Conservation (phyloP, 2,329 filamentous ascomycete species). For the Aureobasidium melanogenum region DNA sequence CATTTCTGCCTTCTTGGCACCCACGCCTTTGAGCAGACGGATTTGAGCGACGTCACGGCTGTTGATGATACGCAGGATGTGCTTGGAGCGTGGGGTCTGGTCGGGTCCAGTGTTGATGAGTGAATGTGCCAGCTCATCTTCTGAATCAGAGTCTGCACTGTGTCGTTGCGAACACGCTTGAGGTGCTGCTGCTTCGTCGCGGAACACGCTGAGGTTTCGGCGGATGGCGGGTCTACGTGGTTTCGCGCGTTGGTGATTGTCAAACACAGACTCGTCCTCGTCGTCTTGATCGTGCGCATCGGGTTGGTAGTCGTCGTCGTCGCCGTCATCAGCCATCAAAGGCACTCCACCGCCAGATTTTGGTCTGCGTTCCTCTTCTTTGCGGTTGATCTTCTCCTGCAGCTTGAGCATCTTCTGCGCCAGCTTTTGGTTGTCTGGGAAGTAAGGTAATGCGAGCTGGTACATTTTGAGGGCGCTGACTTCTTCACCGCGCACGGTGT, state of each 20-base stretch:
- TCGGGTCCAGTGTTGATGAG: slow-evolving; percentile 11
- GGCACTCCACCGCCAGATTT: not conserved
- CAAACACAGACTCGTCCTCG: slow-evolving; percentile 5
- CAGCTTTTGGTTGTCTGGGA: slow-evolving; percentile 76
- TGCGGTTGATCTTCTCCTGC: slow-evolving; percentile 41
- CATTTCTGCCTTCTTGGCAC: slow-evolving; percentile 58
- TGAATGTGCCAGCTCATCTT: slow-evolving; percentile 23
- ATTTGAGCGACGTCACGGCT: slow-evolving; percentile 60
- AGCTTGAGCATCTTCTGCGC: slow-evolving; percentile 46
- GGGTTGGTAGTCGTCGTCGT: not conserved
- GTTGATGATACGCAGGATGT: slow-evolving; percentile 63
- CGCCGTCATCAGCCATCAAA: not conserved
- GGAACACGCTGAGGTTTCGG: slow-evolving; percentile 8
- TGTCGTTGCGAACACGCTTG: not conserved
- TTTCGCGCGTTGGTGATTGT: not conserved
- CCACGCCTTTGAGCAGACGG: slow-evolving; percentile 59
- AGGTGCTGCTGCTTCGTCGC: not conserved
- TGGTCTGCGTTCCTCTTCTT: slow-evolving; percentile 14
- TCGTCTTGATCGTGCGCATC: slow-evolving; percentile 9
- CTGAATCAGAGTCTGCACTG: slow-evolving; percentile 16
- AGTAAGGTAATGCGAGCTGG: slow-evolving; percentile 72
- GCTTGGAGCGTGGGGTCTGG: slow-evolving; percentile 50
- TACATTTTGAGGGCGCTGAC: slow-evolving; percentile 75
- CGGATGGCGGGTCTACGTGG: not conserved
- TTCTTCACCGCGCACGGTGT: slow-evolving; percentile 76